phyloP scores from a whole-genome alignment of 2,329 filamentous ascomycete species.

The Sphaceloma murrayae region DNA sequence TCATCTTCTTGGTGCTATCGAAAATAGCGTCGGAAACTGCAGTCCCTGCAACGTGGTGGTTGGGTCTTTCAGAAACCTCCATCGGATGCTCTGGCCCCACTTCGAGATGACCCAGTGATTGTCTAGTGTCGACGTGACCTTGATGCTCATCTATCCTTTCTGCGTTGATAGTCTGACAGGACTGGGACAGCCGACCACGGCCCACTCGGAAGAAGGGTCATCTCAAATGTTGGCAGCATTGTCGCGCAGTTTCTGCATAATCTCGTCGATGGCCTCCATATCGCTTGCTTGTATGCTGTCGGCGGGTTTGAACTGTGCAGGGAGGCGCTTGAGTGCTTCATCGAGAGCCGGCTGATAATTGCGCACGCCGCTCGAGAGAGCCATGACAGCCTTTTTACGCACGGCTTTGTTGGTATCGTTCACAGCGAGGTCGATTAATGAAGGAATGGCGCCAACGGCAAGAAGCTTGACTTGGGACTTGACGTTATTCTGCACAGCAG shows the following conservation, averaged over 20 bases:
- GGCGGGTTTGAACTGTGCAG: constrained; percentile 47
- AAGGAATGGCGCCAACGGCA: constrained; percentile 56
- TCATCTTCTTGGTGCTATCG: too few species aligned
- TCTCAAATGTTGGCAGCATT: constrained; percentile 20
- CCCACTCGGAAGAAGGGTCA: too few species aligned
- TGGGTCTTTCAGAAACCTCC: too few species aligned
- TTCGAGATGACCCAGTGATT: too few species aligned
- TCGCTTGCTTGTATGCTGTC: constrained; percentile 65
- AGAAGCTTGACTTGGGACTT: constrained; percentile 61
- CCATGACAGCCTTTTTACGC: constrained; percentile 79
- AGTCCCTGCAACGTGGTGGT: too few species aligned
- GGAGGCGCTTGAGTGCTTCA: constrained; percentile 56
- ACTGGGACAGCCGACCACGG: too few species aligned
- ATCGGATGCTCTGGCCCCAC: too few species aligned
- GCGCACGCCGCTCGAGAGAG: constrained; percentile 72
- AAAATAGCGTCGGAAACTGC: too few species aligned
- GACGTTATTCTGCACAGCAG: constrained; percentile 91
- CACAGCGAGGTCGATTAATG: constrained; percentile 55
- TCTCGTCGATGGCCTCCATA: constrained; percentile 71
- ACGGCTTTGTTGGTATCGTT: constrained; percentile 53
- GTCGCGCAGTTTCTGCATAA: constrained; percentile 28
- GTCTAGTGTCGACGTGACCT: too few species aligned
- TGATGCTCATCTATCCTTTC: too few species aligned
- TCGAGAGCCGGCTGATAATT: constrained; percentile 76
- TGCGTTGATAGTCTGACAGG: too few species aligned